Conservation (phyloP, 192 early-diverging fungal genomes). For the Coemansia sp. region DNA sequence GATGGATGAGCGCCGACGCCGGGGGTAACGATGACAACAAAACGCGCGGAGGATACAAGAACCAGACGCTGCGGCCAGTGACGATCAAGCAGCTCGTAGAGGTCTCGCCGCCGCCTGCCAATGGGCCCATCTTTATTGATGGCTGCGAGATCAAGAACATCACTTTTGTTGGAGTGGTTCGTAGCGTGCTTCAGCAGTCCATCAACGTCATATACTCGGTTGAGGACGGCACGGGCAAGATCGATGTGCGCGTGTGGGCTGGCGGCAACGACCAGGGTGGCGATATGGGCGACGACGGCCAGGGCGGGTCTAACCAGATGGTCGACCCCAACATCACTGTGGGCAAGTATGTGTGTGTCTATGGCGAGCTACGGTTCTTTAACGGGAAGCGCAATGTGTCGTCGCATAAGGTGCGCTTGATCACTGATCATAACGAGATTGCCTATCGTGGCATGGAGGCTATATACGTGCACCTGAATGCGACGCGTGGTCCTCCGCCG, state of each 20-base stretch:
- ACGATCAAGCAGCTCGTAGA: constrained; percentile 74
- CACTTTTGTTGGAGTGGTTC: constrained; percentile 71
- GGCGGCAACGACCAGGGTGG: constrained; percentile 22
- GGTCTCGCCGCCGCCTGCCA: constrained; percentile 51
- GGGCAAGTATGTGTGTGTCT: constrained; percentile 68
- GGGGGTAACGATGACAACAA: constrained; percentile 40
- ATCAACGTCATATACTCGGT: constrained; percentile 66
- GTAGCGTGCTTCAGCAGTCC: constrained; percentile 54
- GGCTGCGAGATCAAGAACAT: constrained; percentile 68
- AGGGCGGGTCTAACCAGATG: constrained; percentile 8
- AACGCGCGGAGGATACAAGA: constrained; percentile 46
- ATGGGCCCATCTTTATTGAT: constrained; percentile 67
- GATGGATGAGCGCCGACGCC: constrained; percentile 24
- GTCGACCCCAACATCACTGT: constrained; percentile 21
- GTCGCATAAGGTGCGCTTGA: constrained; percentile 59
- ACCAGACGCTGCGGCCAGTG: constrained; percentile 75
- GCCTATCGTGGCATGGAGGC: constrained; percentile 72
- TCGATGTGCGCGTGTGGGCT: constrained; percentile 69
- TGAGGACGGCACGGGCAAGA: constrained; percentile 77
- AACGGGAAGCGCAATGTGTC: constrained; percentile 57
- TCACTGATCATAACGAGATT: constrained; percentile 74
- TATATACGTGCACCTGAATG: constrained; percentile 61
- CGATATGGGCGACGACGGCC: constrained; percentile 16
- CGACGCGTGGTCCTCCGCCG: constrained; percentile 40
- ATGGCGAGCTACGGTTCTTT: constrained; percentile 67